Percentiles rank a stretch among this genome's conserved stretches.
Evolutionary conservation across 768 basidiomycete genomes (phyloP).

Genomic region (Leccinum longicurvipes): DNA sequence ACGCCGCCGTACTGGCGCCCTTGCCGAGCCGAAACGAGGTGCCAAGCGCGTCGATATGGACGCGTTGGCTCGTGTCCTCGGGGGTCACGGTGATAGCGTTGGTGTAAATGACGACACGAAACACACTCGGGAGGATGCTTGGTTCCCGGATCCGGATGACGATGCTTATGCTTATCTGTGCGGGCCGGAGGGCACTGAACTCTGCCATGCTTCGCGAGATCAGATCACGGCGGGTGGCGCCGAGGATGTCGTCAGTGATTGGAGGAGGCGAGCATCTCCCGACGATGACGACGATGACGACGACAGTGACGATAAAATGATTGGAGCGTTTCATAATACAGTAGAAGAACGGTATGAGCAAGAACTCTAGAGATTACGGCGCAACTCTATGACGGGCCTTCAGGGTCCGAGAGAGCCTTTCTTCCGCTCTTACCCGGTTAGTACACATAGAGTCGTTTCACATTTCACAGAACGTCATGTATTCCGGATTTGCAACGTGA

Average conservation of each 20-base stretch:
- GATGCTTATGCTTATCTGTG: constrained; percentile 10
- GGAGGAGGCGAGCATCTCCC: constrained; percentile 46
- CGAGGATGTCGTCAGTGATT: constrained; percentile 40
- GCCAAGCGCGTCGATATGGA: constrained; percentile 52
- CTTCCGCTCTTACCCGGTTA: not conserved
- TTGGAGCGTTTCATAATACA: constrained; percentile 14
- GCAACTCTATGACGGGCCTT: not conserved
- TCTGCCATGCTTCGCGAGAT: constrained; percentile 2
- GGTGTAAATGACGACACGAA: constrained; percentile 20
- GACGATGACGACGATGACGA: constrained; percentile 15
- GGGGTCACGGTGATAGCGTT: constrained; percentile 25
- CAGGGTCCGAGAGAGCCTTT: not conserved
- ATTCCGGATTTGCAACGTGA: not conserved
- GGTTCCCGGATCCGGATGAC: constrained; percentile 23
- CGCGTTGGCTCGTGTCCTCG: constrained; percentile 50
- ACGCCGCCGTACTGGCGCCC: not conserved
- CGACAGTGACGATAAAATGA: constrained; percentile 2
- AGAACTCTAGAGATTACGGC: constrained; percentile 21
- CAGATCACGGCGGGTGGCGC: constrained; percentile 20
- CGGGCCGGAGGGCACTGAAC: constrained; percentile 13
- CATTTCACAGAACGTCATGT: constrained; percentile 7
- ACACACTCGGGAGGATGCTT: constrained; percentile 6
- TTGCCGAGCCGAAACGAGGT: constrained; percentile 29
- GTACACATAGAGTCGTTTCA: not conserved
- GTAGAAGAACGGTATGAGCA: constrained; percentile 29